Conservation (phyloP, 345 rosid genomes). For the Dimocarpus longan region DNA sequence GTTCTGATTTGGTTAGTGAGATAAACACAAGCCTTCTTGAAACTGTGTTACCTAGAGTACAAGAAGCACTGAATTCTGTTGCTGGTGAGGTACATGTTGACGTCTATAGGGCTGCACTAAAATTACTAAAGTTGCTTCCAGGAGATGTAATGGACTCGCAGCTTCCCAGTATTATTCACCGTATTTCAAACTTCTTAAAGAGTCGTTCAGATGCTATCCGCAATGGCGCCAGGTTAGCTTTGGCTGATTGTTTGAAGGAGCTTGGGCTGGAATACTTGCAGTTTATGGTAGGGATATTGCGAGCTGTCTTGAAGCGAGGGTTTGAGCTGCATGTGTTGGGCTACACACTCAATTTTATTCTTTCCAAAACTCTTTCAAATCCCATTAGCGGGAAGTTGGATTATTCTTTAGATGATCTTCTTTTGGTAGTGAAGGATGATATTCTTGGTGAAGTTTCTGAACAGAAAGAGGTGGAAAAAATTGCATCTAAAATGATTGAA, state of each 20-base stretch:
- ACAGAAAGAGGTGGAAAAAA: slow-evolving; percentile 85
- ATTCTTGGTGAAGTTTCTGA: slow-evolving; percentile 93
- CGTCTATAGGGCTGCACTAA: slow-evolving; percentile 68
- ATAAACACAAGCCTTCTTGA: slow-evolving; percentile 63
- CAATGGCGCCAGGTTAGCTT: slow-evolving; percentile 80
- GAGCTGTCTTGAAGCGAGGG: slow-evolving; percentile 74
- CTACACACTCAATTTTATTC: slow-evolving; percentile 63
- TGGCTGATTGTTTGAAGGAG: slow-evolving; percentile 87
- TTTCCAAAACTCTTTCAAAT: slow-evolving; percentile 51
- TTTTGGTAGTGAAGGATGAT: slow-evolving; percentile 65
- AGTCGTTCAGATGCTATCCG: slow-evolving; percentile 65
- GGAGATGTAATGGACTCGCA: slow-evolving; percentile 73
- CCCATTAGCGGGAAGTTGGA: slow-evolving; percentile 63
- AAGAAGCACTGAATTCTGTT: slow-evolving; percentile 60
- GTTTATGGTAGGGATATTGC: slow-evolving; percentile 58
- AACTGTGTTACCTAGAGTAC: slow-evolving; percentile 68
- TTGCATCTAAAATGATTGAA: slow-evolving; percentile 91
- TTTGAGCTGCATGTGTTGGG: slow-evolving; percentile 91
- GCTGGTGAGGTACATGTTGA: slow-evolving; percentile 68
- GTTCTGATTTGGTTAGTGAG: slow-evolving; percentile 35
- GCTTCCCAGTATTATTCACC: slow-evolving; percentile 74
- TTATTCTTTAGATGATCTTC: slow-evolving; percentile 81
- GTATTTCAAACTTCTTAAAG: slow-evolving; percentile 69
- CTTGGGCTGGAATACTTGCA: slow-evolving; percentile 85
- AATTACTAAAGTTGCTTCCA: slow-evolving; percentile 88